A percentile compares a stretch with the other conserved stretches of the same genome.
Evolutionary conservation across 1,284 basidiomycete species (phyloP).

Genomic region (Fomitopsis pinicola): DNA sequence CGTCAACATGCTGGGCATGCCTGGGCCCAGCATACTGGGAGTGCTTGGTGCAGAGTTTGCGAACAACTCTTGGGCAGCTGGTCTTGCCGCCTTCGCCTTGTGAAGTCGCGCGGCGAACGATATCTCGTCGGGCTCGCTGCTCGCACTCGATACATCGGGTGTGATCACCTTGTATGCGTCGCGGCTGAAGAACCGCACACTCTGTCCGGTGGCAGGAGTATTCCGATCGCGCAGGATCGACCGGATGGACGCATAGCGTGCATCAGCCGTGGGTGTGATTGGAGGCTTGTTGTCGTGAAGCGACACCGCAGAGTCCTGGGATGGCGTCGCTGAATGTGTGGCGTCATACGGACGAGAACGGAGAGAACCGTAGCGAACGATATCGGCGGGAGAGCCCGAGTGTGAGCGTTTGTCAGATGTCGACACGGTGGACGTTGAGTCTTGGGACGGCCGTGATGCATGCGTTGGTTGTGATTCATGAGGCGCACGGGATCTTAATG

Average conservation of each 20-base stretch:
- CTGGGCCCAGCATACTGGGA: conserved; percentile 7
- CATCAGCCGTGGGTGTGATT: conserved; percentile 21
- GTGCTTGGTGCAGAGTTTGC: conserved; percentile 20
- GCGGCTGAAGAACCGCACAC: conserved; percentile 69
- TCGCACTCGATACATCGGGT: conserved; percentile 53
- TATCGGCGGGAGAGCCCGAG: background rate
- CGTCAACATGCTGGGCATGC: conserved; percentile 13
- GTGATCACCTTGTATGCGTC: conserved; percentile 60
- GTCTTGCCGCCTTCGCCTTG: conserved; percentile 17
- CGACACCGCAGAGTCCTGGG: background rate
- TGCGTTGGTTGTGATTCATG: background rate
- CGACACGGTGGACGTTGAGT: background rate
- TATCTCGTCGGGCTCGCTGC: conserved; percentile 31
- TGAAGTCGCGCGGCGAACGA: conserved; percentile 37
- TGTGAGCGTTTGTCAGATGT: background rate
- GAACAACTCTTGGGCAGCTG: conserved; percentile 28
- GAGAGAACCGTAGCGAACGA: background rate
- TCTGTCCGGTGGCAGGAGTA: conserved; percentile 70
- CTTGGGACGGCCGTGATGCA: background rate
- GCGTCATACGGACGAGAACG: background rate
- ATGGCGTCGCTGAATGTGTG: background rate
- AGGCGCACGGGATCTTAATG: background rate
- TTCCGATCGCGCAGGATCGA: conserved; percentile 67
- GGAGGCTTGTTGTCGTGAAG: conserved; percentile 9
- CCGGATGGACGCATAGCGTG: conserved; percentile 46